Conservation (phyloP, 2,329 filamentous ascomycete species). For the Talaromyces atroroseus region DNA sequence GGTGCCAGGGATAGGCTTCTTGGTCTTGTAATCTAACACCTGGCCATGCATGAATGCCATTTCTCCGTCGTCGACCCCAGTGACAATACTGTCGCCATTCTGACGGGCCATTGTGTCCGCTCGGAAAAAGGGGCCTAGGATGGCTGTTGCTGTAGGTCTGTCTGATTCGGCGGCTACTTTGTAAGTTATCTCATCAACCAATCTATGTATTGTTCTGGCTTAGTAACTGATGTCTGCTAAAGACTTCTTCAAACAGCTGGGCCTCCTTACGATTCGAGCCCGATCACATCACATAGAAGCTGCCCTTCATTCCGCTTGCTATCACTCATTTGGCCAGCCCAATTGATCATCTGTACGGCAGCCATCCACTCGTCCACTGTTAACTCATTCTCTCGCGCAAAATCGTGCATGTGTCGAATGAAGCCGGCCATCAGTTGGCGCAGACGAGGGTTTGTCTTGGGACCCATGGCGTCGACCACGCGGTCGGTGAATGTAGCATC, state of each 20-base stretch:
- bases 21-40: conserved; percentile 54
- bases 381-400: conserved; percentile 53
- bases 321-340: conserved; percentile 58
- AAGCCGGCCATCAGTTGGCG: conserved; percentile 54
- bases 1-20: conserved; percentile 59
- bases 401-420: conserved; percentile 55
- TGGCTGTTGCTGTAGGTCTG: conserved; percentile 65
- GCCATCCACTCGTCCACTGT: conserved; percentile 57
- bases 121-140: conserved; percentile 81
- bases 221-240: neutral
- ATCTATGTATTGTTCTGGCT: conserved; percentile 43
- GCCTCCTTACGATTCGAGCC: conserved; percentile 50
- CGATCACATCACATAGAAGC: conserved; percentile 54
- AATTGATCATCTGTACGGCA: conserved; percentile 54
- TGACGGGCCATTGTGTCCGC: conserved; percentile 62
- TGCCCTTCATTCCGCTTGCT: conserved; percentile 60
- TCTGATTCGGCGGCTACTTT: conserved; percentile 51
- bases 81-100: conserved; percentile 63
- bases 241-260: neutral
- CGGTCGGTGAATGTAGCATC: conserved; percentile 57
- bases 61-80: conserved; percentile 46
- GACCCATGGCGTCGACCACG: conserved; percentile 69
- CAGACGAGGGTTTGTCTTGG: conserved; percentile 62
- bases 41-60: conserved; percentile 61
- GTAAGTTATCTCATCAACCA: conserved; percentile 77